Evolutionary conservation across 2,329 filamentous ascomycete species (phyloP).

Genomic region (Penicillium sp.): DNA sequence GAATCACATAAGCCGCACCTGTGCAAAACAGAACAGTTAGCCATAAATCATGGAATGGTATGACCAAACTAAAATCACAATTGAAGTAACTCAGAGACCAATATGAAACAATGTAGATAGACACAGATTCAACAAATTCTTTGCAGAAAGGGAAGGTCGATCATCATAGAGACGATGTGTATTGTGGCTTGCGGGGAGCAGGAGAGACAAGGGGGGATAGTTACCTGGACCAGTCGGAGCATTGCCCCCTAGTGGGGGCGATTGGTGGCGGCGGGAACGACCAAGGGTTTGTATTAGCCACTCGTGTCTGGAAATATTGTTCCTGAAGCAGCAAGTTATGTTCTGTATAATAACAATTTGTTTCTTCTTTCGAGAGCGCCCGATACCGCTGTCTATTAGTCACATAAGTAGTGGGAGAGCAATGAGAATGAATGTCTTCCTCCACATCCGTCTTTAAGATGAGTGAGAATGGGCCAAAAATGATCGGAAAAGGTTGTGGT

Average conservation of each 20-base stretch:
- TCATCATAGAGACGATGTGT: slow-evolving; percentile 9
- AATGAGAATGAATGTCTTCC: neutral
- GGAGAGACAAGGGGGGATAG: neutral
- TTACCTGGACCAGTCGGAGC: slow-evolving; percentile 6
- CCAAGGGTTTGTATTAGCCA: neutral
- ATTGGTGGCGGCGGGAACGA: neutral
- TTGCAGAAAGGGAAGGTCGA: slow-evolving; percentile 16
- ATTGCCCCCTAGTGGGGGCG: neutral
- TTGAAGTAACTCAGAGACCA: slow-evolving; percentile 13
- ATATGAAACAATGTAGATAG: slow-evolving; percentile 15
- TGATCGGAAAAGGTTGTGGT: neutral
- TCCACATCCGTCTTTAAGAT: neutral
- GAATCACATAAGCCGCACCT: neutral
- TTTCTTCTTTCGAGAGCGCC: neutral
- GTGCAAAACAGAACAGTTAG: neutral
- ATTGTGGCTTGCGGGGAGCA: neutral
- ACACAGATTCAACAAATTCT: slow-evolving; percentile 11
- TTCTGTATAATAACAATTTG: neutral
- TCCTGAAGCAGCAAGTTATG: neutral
- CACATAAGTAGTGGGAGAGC: neutral
- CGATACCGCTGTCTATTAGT: neutral
- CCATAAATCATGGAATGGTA: neutral
- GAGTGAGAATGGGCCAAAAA: neutral
- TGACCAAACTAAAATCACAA: neutral
- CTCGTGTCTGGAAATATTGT: neutral